A percentile compares a stretch with the other conserved stretches of the same genome.
These are phyloP conservation scores for Neotropicomus parvogracilis DNA, from an alignment of 1,284 basidiomycete species.

Conservation along the genomic window DNA sequence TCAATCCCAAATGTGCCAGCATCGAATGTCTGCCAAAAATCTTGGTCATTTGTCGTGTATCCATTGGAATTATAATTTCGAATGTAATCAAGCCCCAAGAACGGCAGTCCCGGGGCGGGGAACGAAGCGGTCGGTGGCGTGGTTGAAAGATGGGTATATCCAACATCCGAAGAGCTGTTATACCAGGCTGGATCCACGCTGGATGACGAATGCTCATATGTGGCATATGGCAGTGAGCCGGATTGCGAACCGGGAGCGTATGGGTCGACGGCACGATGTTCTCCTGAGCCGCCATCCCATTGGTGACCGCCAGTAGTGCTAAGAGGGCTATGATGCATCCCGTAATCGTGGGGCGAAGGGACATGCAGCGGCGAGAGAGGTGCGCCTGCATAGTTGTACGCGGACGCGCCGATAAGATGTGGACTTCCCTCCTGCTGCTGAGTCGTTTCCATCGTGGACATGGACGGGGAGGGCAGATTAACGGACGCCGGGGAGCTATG, in stretches of 20 bases:
- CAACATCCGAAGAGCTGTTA: slow-evolving; percentile 41
- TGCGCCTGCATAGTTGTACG: slow-evolving; percentile 41
- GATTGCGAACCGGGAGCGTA: slow-evolving; percentile 41
- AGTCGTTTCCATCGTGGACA: slow-evolving; percentile 39
- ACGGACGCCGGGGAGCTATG: slow-evolving; percentile 73
- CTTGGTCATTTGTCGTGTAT: slow-evolving; percentile 51
- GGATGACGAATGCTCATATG: slow-evolving; percentile 42
- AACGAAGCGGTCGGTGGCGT: slow-evolving; percentile 60
- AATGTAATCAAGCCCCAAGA: slow-evolving; percentile 75
- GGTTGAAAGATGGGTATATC: slow-evolving; percentile 45
- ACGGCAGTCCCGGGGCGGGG: slow-evolving; percentile 67
- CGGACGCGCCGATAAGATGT: slow-evolving; percentile 35
- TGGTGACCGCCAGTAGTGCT: slow-evolving; percentile 37
- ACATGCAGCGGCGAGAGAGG: slow-evolving; percentile 48
- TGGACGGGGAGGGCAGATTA: slow-evolving; percentile 64
- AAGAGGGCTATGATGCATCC: slow-evolving; percentile 43
- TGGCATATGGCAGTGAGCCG: slow-evolving; percentile 32
- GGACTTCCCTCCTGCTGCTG: slow-evolving; percentile 46
- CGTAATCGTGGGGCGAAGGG: slow-evolving; percentile 54
- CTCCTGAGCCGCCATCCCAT: slow-evolving; percentile 43
- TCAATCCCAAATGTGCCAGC: slow-evolving; percentile 66
- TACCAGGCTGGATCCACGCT: slow-evolving; percentile 48
- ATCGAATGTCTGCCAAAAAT: slow-evolving; percentile 74
- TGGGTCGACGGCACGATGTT: slow-evolving; percentile 39
- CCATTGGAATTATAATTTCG: slow-evolving; percentile 59